Conservation (phyloP, 352 stramenopile species). For the Phytophthora melonis region DNA sequence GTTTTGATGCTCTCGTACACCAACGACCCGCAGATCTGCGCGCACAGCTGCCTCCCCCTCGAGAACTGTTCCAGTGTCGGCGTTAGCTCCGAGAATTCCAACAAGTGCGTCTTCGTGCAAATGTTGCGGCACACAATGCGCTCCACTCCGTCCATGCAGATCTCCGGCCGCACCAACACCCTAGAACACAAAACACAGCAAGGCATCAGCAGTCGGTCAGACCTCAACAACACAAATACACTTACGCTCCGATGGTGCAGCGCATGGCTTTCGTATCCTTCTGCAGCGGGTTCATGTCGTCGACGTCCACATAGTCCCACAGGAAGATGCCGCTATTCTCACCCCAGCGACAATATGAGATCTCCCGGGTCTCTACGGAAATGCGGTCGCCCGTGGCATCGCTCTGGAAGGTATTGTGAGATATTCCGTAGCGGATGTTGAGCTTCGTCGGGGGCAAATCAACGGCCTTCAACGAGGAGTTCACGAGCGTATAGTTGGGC, state of each 20-base stretch:
- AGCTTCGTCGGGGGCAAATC: conserved; percentile 32
- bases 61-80: conserved; percentile 43
- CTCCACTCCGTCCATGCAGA: conserved; percentile 56
- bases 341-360: conserved; percentile 11
- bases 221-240: conserved; percentile 7
- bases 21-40: conserved; percentile 52
- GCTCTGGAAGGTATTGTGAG: too few species aligned
- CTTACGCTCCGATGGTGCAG: conserved; percentile 42
- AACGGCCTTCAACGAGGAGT: conserved; percentile 22
- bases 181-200: conserved; percentile 7
- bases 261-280: conserved; percentile 27
- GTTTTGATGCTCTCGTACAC: conserved; percentile 64
- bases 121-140: conserved; percentile 65
- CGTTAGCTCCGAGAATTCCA: conserved; percentile 22
- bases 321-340: conserved; percentile 37
- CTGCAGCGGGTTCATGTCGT: conserved; percentile 37
- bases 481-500: conserved; percentile 39
- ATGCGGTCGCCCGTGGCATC: too few species aligned
- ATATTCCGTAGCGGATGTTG: conserved; percentile 32
- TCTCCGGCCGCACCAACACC: conserved; percentile 49
- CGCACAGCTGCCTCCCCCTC: conserved; percentile 39
- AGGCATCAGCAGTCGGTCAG: neutral
- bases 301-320: conserved; percentile 48
- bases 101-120: conserved; percentile 63
- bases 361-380: too few species aligned